These are phyloP conservation scores for Sphagnum contortum DNA, from an alignment of 225 moss, liverwort and hornwort genomes.

Conservation along the genomic window DNA sequence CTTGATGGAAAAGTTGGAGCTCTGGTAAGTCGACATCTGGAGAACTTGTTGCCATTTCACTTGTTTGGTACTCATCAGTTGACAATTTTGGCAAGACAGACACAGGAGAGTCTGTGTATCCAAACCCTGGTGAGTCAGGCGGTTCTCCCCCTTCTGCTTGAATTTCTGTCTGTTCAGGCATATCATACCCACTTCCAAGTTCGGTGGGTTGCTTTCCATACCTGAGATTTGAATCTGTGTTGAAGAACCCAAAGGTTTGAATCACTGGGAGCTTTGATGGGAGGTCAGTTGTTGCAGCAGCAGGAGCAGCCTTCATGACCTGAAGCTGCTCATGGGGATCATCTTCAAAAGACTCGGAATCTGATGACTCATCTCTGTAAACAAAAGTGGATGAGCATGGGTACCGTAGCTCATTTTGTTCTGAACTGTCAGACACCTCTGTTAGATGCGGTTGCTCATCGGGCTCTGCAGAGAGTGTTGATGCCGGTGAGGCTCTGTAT, in stretches of 20 bases:
- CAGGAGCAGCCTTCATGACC: no score
- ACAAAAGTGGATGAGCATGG: constrained; percentile 8
- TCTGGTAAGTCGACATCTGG: constrained; percentile 10
- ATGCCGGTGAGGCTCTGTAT: constrained; percentile 22
- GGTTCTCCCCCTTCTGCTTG: no score
- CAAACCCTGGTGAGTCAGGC: no score
- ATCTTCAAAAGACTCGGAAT: constrained; percentile 26
- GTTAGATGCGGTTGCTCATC: constrained; percentile 12
- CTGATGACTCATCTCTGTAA: constrained; percentile 38
- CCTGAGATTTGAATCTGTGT: neutral
- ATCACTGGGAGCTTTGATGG: neutral
- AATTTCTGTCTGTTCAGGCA: neutral
- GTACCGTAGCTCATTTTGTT: neutral
- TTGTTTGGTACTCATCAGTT: neutral
- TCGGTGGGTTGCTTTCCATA: no score
- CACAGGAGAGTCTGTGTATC: no score
- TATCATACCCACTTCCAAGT: neutral
- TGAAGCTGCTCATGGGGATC: neutral
- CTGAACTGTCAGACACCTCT: constrained; percentile 16
- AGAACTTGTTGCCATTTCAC: no score
- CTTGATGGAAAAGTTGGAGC: constrained; percentile 19
- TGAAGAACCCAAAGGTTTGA: neutral
- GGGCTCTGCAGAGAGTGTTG: constrained; percentile 21
- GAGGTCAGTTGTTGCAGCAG: no score
- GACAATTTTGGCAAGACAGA: neutral